These are phyloP conservation scores for Pythium angustatum DNA, from an alignment of 352 stramenopile species.

Conservation along the genomic window DNA sequence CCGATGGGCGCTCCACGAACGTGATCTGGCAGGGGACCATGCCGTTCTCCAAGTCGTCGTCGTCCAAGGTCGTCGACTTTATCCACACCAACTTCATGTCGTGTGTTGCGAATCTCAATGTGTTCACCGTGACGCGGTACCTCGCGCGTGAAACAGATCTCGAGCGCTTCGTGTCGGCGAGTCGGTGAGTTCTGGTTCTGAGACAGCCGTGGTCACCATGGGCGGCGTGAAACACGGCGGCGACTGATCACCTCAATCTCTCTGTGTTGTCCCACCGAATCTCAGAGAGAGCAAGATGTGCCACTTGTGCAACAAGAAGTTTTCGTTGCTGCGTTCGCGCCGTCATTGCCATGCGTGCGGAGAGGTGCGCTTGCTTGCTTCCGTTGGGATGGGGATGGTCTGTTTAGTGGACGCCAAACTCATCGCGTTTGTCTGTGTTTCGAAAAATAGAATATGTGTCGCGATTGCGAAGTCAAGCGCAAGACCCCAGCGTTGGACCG, in stretches of 20 bases:
- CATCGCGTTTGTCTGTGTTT: neutral
- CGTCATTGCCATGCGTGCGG: slow-evolving; percentile 68
- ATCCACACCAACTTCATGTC: slow-evolving; percentile 47
- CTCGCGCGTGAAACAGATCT: slow-evolving; percentile 57
- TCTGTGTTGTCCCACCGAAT: slow-evolving; percentile 9
- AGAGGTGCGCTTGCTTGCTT: slow-evolving; percentile 34
- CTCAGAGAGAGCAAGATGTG: slow-evolving; percentile 59
- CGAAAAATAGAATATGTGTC: slow-evolving; percentile 56
- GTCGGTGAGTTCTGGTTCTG: slow-evolving; percentile 35
- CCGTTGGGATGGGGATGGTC: neutral
- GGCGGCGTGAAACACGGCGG: slow-evolving; percentile 4
- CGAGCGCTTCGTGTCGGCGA: slow-evolving; percentile 32
- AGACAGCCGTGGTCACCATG: neutral
- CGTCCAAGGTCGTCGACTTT: slow-evolving; percentile 29
- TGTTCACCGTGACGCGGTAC: slow-evolving; percentile 59
- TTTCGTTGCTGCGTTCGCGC: slow-evolving; percentile 61
- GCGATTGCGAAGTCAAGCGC: slow-evolving; percentile 59
- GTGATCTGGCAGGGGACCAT: slow-evolving; percentile 64
- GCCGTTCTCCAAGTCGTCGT: slow-evolving; percentile 40
- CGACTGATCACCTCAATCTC: neutral
- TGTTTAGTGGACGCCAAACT: neutral
- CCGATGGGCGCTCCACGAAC: slow-evolving; percentile 39
- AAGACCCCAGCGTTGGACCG: slow-evolving; percentile 54
- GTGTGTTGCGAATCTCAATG: slow-evolving; percentile 53
- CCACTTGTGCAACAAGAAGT: slow-evolving; percentile 75